phyloP scores from a whole-genome alignment of 139 green algal genomes.

The Chlamydomonas sphaeroides region DNA sequence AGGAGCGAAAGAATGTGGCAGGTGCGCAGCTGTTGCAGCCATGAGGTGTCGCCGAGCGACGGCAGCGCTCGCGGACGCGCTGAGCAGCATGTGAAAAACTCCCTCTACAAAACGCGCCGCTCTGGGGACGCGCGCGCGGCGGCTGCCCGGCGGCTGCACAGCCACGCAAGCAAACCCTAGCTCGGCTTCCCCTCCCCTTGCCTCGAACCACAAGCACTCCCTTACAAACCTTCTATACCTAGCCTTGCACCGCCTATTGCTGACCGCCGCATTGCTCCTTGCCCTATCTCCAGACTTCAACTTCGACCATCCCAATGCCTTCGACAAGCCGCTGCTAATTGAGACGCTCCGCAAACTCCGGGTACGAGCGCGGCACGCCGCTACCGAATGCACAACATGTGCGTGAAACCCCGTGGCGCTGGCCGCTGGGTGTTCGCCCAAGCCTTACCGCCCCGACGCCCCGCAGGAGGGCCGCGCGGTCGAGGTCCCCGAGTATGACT shows the following conservation, averaged over 20 bases:
- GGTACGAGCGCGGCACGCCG: not conserved
- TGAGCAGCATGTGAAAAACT: too few relatives aligned
- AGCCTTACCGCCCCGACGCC: too few relatives aligned
- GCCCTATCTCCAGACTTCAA: constrained; percentile 83
- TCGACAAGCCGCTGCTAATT: constrained; percentile 78
- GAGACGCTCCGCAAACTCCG: constrained; percentile 57
- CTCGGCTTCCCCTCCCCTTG: too few relatives aligned
- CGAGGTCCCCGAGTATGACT: constrained; percentile 96
- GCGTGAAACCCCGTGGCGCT: not conserved
- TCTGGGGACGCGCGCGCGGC: too few relatives aligned
- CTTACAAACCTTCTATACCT: too few relatives aligned
- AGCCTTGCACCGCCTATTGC: not conserved
- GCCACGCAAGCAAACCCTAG: too few relatives aligned
- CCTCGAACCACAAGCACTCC: too few relatives aligned
- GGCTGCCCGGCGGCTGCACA: too few relatives aligned
- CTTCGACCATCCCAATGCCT: constrained; percentile 93
- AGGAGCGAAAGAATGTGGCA: constrained; percentile 65
- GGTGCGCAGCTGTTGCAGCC: not conserved
- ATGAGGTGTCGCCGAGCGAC: not conserved
- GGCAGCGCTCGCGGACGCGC: too few relatives aligned
- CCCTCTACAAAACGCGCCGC: too few relatives aligned
- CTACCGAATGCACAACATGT: not conserved
- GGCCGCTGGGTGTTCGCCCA: not conserved
- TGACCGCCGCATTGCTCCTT: not conserved
- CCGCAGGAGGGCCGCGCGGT: constrained; percentile 60